Base-by-base conservation (phyloP, 2,329 filamentous ascomycete genomes). In the Xylariaceae sp. region DNA sequence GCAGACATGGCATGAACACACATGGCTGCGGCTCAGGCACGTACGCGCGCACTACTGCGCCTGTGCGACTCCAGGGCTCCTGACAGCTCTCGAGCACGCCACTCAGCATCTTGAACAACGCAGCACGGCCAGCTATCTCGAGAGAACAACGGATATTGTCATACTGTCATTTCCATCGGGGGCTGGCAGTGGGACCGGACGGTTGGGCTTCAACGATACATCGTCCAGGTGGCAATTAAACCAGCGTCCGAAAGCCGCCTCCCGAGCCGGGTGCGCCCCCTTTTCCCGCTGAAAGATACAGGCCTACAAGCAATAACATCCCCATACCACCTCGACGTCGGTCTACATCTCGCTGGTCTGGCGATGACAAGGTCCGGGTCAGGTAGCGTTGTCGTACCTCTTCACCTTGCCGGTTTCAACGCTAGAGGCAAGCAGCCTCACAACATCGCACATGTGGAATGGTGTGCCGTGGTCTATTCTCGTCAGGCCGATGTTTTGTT, bases 161-260 rank as follows among this genome's bases (percentile, higher is more conserved):
- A 36, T 30, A 44, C 33, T n/a, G n/a, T n/a, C 34, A 30, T 41
- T 23, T 31, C 21, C 21, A 36, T 18, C 14, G 33, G 34, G 36
- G 33, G 36, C n/a, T 44, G 32, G 34, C 32, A 41, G 33, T 35
- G 35, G 39, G 31, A n/a, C 32, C 28, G 30, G 27, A 18, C 3
- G n/a, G 38, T 44, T 47, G 44, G 44, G 44, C 44, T 44, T 41
- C 44, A 47, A 47, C 35, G 44, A 44, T 39, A 27, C 23, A 34
- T 28, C 31, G 21, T n/a, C n/a, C n/a, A 11, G 11, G 21, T 24
- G 21, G 21, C 21, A 24, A 24, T 24, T 24, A 24, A 6, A 24
- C 7, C 21, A 26, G 29, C 43, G 40, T 46, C 43, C 32, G 38
- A 46, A 33, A 32, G n/a, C 36, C 36, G 36, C 38, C 23, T 41